Percentiles rank a stretch among this genome's conserved stretches.
Evolutionary conservation across 345 rosid genomes (phyloP).

Genomic region (Gossypium raimondii): DNA sequence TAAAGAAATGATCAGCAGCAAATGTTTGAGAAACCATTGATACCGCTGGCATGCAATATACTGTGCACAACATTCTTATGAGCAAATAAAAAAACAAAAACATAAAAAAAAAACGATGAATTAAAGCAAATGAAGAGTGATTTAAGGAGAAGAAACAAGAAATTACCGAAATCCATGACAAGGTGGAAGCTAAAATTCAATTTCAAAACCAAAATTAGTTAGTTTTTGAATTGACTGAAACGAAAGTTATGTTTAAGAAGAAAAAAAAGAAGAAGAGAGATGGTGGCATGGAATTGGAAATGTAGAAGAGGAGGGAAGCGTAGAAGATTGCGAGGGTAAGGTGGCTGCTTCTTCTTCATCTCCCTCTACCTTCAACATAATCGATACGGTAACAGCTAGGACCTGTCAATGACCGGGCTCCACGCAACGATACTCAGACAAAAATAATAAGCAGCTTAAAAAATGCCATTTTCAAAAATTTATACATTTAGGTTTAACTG

Average conservation of each 20-base stretch:
- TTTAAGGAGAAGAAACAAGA: conserved; percentile 28
- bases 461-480: too few species aligned
- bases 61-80: conserved; percentile 32
- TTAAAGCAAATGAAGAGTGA: conserved; percentile 16
- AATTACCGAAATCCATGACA: conserved; percentile 50
- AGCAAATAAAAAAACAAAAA: background rate
- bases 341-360: background rate
- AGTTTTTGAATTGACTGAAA: background rate
- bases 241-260: background rate
- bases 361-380: background rate
- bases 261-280: background rate
- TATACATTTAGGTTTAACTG: too few species aligned
- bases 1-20: conserved; percentile 17
- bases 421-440: background rate
- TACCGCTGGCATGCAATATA: conserved; percentile 18
- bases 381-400: background rate
- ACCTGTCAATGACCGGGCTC: background rate
- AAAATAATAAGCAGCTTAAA: background rate
- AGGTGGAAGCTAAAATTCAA: background rate
- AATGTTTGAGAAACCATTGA: conserved; percentile 29
- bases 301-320: background rate
- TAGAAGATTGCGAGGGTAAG: background rate
- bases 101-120: background rate
- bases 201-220: background rate
- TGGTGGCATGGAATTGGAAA: background rate